Conservation (phyloP, 139 green algal species). For the Asterochloris erici region DNA sequence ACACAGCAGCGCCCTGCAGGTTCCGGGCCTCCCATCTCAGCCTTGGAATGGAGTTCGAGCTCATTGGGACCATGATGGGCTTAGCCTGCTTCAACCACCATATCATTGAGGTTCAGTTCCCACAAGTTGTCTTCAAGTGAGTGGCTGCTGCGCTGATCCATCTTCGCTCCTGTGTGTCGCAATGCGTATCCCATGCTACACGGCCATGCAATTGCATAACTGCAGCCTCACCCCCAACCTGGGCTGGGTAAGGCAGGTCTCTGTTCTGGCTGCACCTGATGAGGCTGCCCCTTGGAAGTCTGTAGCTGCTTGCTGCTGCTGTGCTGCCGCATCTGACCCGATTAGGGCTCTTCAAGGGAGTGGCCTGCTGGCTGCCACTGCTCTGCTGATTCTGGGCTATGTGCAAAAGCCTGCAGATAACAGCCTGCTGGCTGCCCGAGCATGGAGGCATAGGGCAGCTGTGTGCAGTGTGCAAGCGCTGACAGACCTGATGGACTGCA, state of each 20-base stretch:
- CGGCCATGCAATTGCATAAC: neutral
- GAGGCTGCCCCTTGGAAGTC: too few relatives aligned
- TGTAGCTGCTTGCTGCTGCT: too few relatives aligned
- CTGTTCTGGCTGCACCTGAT: too few relatives aligned
- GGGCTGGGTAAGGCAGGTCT: too few relatives aligned
- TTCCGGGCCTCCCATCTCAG: constrained; percentile 52
- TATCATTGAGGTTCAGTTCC: constrained; percentile 85
- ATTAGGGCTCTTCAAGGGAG: too few relatives aligned
- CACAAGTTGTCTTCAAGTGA: constrained; percentile 66
- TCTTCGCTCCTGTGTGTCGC: neutral
- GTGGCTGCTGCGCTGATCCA: neutral
- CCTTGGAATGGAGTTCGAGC: constrained; percentile 68
- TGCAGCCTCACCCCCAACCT: neutral
- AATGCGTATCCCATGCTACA: neutral
- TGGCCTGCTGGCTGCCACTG: too few relatives aligned
- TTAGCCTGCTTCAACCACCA: constrained; percentile 92
- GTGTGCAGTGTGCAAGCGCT: neutral
- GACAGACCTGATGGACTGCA: constrained; percentile 18
- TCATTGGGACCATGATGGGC: constrained; percentile 84
- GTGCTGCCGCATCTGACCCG: too few relatives aligned
- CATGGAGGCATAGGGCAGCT: too few relatives aligned
- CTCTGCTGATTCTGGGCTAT: too few relatives aligned
- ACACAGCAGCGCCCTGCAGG: too few relatives aligned
- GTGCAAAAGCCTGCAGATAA: too few relatives aligned
- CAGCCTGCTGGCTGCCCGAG: too few relatives aligned